Base-by-base conservation (phyloP, 1,284 basidiomycete species). In the Phenoliferia sp. region DNA sequence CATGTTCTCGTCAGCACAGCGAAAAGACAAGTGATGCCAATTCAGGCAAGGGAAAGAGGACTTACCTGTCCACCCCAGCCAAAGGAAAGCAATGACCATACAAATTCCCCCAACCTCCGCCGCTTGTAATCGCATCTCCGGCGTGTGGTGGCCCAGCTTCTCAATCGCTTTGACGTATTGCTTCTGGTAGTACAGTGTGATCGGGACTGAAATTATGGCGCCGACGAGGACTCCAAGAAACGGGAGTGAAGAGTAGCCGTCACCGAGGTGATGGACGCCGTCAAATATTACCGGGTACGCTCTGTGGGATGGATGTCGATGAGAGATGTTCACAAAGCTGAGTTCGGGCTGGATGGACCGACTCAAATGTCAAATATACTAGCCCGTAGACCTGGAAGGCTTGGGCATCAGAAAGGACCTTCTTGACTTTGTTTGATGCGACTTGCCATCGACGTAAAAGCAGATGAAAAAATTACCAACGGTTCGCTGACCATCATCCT, bases 221-320 rank as follows among this genome's bases (percentile, higher is more conserved):
- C 79, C 79, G 6, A 76, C 60, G 65, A 80, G 76, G 62, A 77
- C 77, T 31, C 76, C 70, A 9, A 80, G 64, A 64, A 80, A 80
- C 56, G 77, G 76, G 1, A 80, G 64, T 3, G 78, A 78, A 0
- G 67, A 69, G 33, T 76, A 66, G 3, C 78, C 77, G 0, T 73
- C 62, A n/a, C 72, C 72, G 55, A 80, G 74, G 19, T 72, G 69
- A 57, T 80, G 78, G 7, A 73, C 60, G 6, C 72, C 62, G 7
- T 56, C 16, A 60, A 79, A 80, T 52, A 80, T 78, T 62, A 78
- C 69, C 1, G 79, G 79, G 64, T 73, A 79, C 0, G 77, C 75
- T 63, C 61, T 52, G 48, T 52, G 62, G 1, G 61, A 60, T 22
- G 61, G 57, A 33, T 26, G 36, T 54, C 15, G 56, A n/a, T n/a